A percentile compares a stretch with the other conserved stretches of the same genome.
phyloP scores from a whole-genome alignment of 306 rosid species.

The Prunus padus region DNA sequence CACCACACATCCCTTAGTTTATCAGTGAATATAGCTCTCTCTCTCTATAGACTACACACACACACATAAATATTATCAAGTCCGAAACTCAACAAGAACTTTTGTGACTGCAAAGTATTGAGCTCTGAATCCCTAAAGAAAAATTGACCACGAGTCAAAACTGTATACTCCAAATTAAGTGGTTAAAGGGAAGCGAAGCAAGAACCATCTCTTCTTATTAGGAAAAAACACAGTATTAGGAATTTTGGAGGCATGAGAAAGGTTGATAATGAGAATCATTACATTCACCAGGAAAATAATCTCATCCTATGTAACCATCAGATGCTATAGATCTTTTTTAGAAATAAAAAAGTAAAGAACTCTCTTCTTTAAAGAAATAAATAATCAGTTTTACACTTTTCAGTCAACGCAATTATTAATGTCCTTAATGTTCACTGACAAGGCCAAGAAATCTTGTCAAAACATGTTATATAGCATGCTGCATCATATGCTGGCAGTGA shows the following conservation, averaged over 20 bases:
- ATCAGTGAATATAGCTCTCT: background rate
- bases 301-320: background rate
- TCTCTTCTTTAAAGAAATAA: background rate
- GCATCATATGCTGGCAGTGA: background rate
- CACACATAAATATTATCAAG: background rate
- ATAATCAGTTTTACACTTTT: background rate
- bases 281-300: background rate
- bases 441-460: slow-evolving; percentile 3
- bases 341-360: background rate
- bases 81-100: background rate
- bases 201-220: background rate
- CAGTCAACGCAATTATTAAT: background rate
- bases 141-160: background rate
- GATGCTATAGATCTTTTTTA: background rate
- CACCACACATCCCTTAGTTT: background rate
- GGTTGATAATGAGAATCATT: background rate
- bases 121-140: background rate
- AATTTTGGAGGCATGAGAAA: background rate
- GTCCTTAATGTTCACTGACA: background rate
- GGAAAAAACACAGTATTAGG: background rate
- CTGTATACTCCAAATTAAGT: background rate
- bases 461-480: background rate
- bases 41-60: background rate
- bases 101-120: background rate
- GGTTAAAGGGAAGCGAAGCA: background rate